A percentile compares a stretch with the other conserved stretches of the same genome.
phyloP scores from a whole-genome alignment of 768 basidiomycete species.

The Obba rivulosa region DNA sequence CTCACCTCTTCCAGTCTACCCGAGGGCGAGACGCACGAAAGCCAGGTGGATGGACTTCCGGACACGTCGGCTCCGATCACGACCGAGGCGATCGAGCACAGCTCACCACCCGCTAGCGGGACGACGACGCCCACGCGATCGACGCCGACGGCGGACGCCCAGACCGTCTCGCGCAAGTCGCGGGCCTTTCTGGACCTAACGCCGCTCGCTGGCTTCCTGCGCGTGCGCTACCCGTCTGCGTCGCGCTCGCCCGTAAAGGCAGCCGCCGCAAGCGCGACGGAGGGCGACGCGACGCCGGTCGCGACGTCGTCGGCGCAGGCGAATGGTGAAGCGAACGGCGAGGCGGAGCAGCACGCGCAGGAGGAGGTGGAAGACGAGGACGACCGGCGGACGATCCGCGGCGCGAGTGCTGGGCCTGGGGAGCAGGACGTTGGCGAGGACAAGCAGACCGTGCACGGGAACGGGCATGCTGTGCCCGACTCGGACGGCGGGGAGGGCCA shows the following conservation, averaged over 20 bases:
- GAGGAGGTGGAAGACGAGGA: constrained; percentile 18
- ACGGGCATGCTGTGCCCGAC: constrained; percentile 10
- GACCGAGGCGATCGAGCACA: constrained; percentile 4
- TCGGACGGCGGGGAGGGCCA: constrained; percentile 2
- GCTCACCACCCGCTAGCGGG: constrained; percentile 48
- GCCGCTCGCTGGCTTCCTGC: constrained; percentile 59
- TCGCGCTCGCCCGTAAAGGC: constrained; percentile 16
- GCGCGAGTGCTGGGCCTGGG: constrained; percentile 7
- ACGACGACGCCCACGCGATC: constrained; percentile 49
- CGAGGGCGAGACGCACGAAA: constrained; percentile 4
- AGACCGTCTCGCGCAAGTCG: constrained; percentile 15
- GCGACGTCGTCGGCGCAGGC: constrained; percentile 13
- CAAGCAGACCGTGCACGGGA: constrained; percentile 18
- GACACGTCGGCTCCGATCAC: background rate
- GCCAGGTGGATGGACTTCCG: background rate
- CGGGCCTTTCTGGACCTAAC: constrained; percentile 50
- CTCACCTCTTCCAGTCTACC: constrained; percentile 8
- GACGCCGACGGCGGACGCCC: constrained; percentile 10
- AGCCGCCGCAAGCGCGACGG: constrained; percentile 16
- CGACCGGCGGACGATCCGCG: constrained; percentile 24
- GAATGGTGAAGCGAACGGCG: constrained; percentile 3
- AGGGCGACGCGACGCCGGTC: constrained; percentile 13
- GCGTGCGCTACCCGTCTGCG: constrained; percentile 53
- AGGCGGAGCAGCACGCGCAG: background rate
- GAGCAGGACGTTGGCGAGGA: constrained; percentile 15